Evolutionary conservation across 495 filamentous ascomycete species (phyloP).

Genomic region (Paragyromitra xinjiangensis): DNA sequence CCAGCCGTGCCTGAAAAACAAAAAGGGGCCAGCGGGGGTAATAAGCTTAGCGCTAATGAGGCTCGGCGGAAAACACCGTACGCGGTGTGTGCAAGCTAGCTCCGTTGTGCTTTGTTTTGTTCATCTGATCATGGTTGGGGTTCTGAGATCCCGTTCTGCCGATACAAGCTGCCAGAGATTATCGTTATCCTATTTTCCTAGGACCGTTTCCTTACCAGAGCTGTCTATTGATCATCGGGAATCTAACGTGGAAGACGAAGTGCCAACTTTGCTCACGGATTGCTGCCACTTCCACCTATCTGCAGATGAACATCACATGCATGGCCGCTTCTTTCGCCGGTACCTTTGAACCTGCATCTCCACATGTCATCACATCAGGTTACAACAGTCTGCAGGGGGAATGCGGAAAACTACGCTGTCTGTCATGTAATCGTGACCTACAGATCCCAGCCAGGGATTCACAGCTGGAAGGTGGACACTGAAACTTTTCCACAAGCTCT

Average conservation of each 20-base stretch:
- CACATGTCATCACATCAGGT: neutral
- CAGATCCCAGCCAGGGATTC: neutral
- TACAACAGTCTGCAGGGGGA: neutral
- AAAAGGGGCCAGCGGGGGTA: conserved; percentile 19
- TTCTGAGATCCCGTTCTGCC: conserved; percentile 19
- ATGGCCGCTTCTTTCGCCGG: neutral
- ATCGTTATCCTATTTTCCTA: neutral
- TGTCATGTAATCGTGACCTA: neutral
- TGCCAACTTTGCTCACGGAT: neutral
- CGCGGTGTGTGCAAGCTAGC: neutral
- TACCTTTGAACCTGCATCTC: neutral
- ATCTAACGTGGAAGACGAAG: neutral
- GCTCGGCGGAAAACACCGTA: conserved; percentile 36
- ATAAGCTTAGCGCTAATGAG: conserved; percentile 28
- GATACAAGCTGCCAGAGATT: neutral
- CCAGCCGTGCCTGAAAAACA: conserved; percentile 11
- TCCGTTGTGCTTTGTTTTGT: neutral
- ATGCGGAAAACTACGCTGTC: neutral
- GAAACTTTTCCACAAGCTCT: conserved; percentile 4
- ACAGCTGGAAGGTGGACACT: neutral
- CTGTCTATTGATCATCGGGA: neutral
- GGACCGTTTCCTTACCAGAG: neutral
- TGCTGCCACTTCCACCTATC: neutral
- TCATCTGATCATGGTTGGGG: conserved; percentile 10
- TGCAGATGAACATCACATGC: neutral